These are phyloP conservation scores for Gossypium arboreum DNA, from an alignment of 345 rosid species.

Conservation along the genomic window DNA sequence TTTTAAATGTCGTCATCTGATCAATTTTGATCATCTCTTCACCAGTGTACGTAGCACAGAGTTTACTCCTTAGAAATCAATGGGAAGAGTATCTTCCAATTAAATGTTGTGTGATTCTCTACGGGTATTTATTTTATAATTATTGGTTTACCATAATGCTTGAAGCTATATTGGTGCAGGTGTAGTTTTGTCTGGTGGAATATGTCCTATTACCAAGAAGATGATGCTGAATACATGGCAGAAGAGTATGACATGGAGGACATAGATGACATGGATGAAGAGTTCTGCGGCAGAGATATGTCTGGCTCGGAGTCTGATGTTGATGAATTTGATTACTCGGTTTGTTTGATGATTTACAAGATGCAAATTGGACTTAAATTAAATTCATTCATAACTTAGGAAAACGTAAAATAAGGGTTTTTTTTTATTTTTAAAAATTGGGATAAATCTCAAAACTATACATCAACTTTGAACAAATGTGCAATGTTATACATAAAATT, in stretches of 20 bases:
- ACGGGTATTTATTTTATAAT: neutral
- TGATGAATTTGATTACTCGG: slow-evolving; percentile 55
- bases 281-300: slow-evolving; percentile 41
- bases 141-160: neutral
- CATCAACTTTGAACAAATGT: too few species aligned
- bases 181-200: slow-evolving; percentile 19
- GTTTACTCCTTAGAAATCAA: neutral
- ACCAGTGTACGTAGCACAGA: neutral
- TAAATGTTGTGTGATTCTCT: neutral
- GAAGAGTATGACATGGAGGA: slow-evolving; percentile 67
- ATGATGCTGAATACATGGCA: slow-evolving; percentile 57
- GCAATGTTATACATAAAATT: too few species aligned
- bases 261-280: slow-evolving; percentile 56
- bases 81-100: neutral
- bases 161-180: slow-evolving; percentile 16
- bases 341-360: slow-evolving; percentile 25
- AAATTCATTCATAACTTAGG: neutral
- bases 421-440: neutral
- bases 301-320: slow-evolving; percentile 63
- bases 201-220: slow-evolving; percentile 56
- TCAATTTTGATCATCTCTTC: neutral
- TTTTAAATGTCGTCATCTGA: neutral
- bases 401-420: neutral
- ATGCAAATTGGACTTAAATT: neutral
- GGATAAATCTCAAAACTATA: too few species aligned